phyloP scores from a whole-genome alignment of 352 stramenopile genomes.

The Globisporangium paroecandrum region DNA sequence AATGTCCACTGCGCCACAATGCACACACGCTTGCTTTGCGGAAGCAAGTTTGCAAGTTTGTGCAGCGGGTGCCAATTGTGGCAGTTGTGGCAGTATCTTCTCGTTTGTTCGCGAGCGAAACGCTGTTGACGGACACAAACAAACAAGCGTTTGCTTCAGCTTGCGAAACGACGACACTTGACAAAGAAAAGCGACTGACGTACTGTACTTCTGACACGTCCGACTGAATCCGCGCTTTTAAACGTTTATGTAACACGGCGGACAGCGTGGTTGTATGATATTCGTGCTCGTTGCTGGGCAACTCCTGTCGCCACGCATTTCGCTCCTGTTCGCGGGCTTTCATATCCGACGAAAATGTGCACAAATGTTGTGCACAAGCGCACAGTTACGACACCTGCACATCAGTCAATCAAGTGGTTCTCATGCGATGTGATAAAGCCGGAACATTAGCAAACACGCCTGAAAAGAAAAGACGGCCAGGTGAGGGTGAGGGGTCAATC shows the following conservation, averaged over 20 bases:
- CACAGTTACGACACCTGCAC: not conserved
- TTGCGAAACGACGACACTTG: not conserved
- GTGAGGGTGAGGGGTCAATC: too few species aligned
- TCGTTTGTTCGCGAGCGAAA: not conserved
- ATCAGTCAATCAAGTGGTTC: constrained; percentile 5
- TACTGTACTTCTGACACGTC: not conserved
- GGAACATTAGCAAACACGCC: constrained; percentile 9
- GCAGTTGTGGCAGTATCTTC: not conserved
- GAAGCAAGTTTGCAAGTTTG: not conserved
- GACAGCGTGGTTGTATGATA: constrained; percentile 4
- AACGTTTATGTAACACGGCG: not conserved
- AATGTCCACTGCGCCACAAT: not conserved
- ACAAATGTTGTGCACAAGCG: not conserved
- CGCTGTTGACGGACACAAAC: not conserved
- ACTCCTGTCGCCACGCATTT: not conserved
- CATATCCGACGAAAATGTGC: not conserved
- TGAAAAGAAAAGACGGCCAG: constrained; percentile 5
- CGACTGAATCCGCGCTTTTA: not conserved
- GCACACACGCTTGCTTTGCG: not conserved
- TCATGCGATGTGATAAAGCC: constrained; percentile 9
- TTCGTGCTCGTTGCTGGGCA: not conserved
- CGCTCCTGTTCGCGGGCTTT: not conserved
- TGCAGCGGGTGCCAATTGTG: not conserved
- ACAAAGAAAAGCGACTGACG: not conserved
- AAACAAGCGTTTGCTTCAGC: constrained; percentile 4